A percentile compares a stretch with the other conserved stretches of the same genome.
Conservation (phyloP, 192 early-diverging fungal genomes). For the Coemansia sp. region DNA sequence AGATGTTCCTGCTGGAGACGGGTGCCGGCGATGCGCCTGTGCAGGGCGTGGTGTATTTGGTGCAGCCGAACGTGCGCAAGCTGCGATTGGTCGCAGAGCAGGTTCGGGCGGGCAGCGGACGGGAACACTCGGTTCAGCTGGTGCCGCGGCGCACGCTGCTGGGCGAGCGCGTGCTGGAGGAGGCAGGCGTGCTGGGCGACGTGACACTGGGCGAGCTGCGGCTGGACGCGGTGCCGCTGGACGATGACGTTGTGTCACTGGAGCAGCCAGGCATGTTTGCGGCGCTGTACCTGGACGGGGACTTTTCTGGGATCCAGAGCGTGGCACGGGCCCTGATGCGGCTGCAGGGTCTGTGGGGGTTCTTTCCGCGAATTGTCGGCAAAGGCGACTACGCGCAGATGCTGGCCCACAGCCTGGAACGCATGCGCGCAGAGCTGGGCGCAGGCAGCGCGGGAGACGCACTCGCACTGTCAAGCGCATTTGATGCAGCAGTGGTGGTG, state of each 20-base stretch:
- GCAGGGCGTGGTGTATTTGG: conserved; percentile 79
- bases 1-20: conserved; percentile 82
- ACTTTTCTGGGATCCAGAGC: conserved; percentile 44
- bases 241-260: conserved; percentile 85
- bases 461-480: conserved; percentile 59
- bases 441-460: conserved; percentile 17
- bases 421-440: conserved; percentile 78
- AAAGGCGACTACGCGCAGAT: conserved; percentile 82
- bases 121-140: conserved; percentile 76
- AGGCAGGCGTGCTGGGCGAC: conserved; percentile 87
- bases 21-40: conserved; percentile 66
- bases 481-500: conserved; percentile 85
- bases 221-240: conserved; percentile 88
- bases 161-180: conserved; percentile 93
- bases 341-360: conserved; percentile 81
- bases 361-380: conserved; percentile 87
- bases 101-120: conserved; percentile 18
- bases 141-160: conserved; percentile 86
- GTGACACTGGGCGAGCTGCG: conserved; percentile 83
- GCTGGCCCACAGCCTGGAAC: conserved; percentile 73
- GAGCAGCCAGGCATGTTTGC: conserved; percentile 82
- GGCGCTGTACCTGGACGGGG: conserved; percentile 71
- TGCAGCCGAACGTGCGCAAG: conserved; percentile 72
- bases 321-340: conserved; percentile 78
- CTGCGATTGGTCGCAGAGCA: conserved; percentile 80